Conservation (phyloP, 2,329 filamentous ascomycete genomes). For the Nothophaeocryptopus gaeumannii region DNA sequence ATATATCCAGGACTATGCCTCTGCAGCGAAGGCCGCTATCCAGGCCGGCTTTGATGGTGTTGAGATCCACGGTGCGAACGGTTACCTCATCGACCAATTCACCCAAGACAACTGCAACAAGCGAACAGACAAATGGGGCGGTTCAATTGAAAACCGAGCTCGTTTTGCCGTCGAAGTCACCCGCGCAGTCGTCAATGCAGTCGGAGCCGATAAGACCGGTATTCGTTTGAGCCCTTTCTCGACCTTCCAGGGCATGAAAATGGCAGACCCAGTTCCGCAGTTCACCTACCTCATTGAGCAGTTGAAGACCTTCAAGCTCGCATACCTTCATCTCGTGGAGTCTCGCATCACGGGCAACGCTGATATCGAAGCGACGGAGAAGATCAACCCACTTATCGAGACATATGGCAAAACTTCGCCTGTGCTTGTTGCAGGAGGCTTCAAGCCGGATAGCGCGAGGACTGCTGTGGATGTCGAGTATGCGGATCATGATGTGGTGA, state of each 20-base stretch:
- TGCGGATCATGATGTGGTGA: constrained; percentile 40
- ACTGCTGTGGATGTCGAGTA: constrained; percentile 31
- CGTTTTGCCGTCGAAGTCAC: constrained; percentile 58
- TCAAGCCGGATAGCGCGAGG: constrained; percentile 38
- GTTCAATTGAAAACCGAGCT: constrained; percentile 51
- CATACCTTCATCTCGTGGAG: constrained; percentile 62
- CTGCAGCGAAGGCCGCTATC: constrained; percentile 52
- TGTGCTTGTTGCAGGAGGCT: constrained; percentile 48
- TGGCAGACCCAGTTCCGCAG: constrained; percentile 60
- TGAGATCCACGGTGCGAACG: constrained; percentile 52
- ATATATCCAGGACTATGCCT: constrained; percentile 42
- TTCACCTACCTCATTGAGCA: constrained; percentile 56
- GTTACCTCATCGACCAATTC: constrained; percentile 55
- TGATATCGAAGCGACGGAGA: constrained; percentile 36
- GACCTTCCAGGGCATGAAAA: constrained; percentile 59
- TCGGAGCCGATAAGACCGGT: constrained; percentile 46
- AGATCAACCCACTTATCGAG: constrained; percentile 46
- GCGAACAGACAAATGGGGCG: constrained; percentile 52
- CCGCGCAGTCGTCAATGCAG: constrained; percentile 41
- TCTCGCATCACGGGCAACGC: constrained; percentile 49
- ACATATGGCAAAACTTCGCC: constrained; percentile 47
- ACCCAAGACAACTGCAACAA: constrained; percentile 50
- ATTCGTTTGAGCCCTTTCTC: constrained; percentile 62
- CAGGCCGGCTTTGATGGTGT: constrained; percentile 56
- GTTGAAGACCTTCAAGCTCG: constrained; percentile 51